Evolutionary conservation across 2,329 filamentous ascomycete genomes (phyloP), one percentile per base, ranked within the genome.

Genomic region (Verticillium albo-atrum): DNA sequence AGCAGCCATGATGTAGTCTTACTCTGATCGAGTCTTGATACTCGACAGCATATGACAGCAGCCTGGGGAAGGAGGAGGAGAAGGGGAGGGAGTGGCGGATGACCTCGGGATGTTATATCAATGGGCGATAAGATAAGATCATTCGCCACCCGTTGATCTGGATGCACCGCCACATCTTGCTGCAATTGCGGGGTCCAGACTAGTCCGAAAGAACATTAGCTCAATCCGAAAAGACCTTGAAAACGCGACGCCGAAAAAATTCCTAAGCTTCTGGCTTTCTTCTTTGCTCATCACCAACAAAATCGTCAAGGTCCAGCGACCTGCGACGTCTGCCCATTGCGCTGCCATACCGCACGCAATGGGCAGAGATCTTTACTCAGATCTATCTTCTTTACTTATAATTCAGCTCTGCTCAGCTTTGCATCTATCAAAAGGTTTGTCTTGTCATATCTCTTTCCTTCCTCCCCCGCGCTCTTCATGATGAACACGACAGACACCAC

Each of bases 1-100:
- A 70, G 81, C 79, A 74, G 78, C 78, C 83, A 86, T 86, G 64
- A 65, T 79, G 71, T 65, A 62, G 60, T 62, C 66, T 64, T 63
- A 67, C 23, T 26, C 56, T 17, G 32, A 32, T 7, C 20, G 34
- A 50, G 42, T 26, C 42, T 23, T n/a, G 35, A 42, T 50, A 20
- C 42, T 50, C 42, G 42, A 50, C 42, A 50, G 42, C n/a, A 23
- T 50, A 20, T 23, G 42, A 50, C 42, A 50, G 20, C 42, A 50
- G 42, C 42, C 20, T 25, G 20, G 20, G 42, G 20, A 42, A 57
- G 55, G 52, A 55, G 32, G 52, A 61, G 57, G 35, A 37, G 42
- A 6, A 17, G 15, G 27, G 4, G 35, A 34, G n/a, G 42, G 30
- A 50, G 47, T 28, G 53, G n/a, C 61, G 56, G 60, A 52, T 57